Evolutionary conservation across 2,329 filamentous ascomycete genomes (phyloP), one percentile per base, ranked within the genome.

Genomic region (Curvularia spicifera): DNA sequence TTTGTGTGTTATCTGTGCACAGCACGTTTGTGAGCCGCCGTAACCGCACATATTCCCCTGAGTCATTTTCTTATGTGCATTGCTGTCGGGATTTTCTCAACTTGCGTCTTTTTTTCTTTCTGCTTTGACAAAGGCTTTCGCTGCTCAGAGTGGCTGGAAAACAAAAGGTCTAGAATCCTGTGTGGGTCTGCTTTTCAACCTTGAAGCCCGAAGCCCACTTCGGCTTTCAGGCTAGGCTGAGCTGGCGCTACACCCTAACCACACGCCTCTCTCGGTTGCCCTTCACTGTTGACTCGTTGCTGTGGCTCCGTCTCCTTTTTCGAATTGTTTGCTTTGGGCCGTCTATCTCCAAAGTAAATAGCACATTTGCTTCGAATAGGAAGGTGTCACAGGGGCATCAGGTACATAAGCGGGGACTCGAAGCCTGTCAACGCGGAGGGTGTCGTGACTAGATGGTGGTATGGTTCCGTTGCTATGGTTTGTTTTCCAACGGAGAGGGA

Each of bases 401-500:
- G 6, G 20, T 22, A 44, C 9, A n/a, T n/a, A 26, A 45, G 13
- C 22, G 8, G 43, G 43, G 15, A 3, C 43, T 8, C 7, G 28
- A 45, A 9, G 43, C 15, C 7, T 45, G 3, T 29, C n/a, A 29
- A 8, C n/a, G 28, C 26, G 2, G 28, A 31, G 26, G 28, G 44
- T 20, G 44, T 31, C 15, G 18, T 46, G 44, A 9, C 8, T 29
- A 46, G 3, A 31, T 8, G n/a, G 28, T 33, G 5, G 26, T 12
- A 26, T 18, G n/a, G 28, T 46, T 46, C 28, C n/a, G 28, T 46
- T 46, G n/a, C 9, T 15, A 15, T 10, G 8, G 10, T 46, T 46
- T 31, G 15, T 46, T 46, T 46, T 46, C 26, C 28, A 46, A 46
- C 44, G 28, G 26, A 46, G 26, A 46, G 44, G 26, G 9, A 26